These are phyloP conservation scores for Coprinellus micaceus DNA, from an alignment of 768 basidiomycete species.

Conservation along the genomic window DNA sequence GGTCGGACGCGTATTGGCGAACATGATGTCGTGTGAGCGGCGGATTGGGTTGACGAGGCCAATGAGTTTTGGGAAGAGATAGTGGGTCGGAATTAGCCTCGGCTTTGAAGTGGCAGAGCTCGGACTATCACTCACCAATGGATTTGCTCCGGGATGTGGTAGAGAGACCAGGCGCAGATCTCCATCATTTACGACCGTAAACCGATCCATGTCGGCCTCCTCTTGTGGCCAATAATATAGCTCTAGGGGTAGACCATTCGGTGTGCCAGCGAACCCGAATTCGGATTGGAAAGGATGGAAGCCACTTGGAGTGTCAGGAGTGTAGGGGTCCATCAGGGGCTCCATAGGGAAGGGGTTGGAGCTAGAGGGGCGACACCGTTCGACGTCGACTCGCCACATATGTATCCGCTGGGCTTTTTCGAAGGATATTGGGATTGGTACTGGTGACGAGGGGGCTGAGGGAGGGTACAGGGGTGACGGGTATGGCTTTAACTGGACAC, in stretches of 20 bases:
- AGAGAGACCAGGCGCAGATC: neutral
- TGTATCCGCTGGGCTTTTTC: slow-evolving; percentile 7
- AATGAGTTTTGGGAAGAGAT: neutral
- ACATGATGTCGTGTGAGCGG: neutral
- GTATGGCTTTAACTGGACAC: no score
- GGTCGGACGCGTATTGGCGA: neutral
- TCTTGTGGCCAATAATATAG: neutral
- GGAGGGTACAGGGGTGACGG: neutral
- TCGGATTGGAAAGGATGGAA: neutral
- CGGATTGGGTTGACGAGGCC: neutral
- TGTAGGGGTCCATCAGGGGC: slow-evolving; percentile 1
- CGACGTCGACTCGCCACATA: slow-evolving; percentile 2
- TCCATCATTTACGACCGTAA: slow-evolving; percentile 1
- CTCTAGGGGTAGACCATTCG: neutral
- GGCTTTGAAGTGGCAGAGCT: neutral
- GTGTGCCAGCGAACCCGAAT: neutral
- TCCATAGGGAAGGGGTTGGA: neutral
- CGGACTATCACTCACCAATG: slow-evolving; percentile 7
- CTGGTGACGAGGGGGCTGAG: neutral
- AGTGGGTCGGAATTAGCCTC: neutral
- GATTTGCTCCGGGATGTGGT: slow-evolving; percentile 7
- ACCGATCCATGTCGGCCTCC: slow-evolving; percentile 3
- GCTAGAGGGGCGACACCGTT: neutral
- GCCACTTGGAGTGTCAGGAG: neutral
- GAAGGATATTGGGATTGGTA: neutral